Base-by-base conservation (phyloP, 129 eudicot genomes). In the Flaveria sonorensis region DNA sequence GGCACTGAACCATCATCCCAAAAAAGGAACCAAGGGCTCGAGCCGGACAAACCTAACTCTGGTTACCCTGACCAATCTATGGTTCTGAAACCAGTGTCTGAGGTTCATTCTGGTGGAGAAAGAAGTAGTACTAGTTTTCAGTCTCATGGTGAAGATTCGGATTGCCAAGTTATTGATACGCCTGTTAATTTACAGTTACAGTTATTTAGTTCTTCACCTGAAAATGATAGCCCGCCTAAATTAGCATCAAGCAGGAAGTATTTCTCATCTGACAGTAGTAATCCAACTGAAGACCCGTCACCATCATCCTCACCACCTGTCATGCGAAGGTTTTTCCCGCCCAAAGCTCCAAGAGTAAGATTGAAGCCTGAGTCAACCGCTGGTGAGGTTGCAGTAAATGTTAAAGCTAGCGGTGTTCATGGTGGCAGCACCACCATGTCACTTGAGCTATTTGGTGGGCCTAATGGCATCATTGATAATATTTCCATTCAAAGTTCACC, bases 241-340 rank as follows among this genome's bases (percentile, higher is more conserved):
- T 39, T 86, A 69, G 80, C 90, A 23, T 74, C 85, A 10, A 77
- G 84, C 73, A 66, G 81, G 65, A 92, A 86, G 71, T 92, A 88
- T 71, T 86, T 88, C 83, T 92, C 96, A 32, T 89, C 98, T 16
- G 91, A 83, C 78, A 89, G 96, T 72, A 87, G 96, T 83, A 87
- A 86, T 40, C 96, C 89, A 18, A 83, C 81, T 76, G 87, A 74
- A 47, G 98, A 92, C 75, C 82, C 84, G 26, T 89, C 98, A 32
- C 98, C 96, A 14, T 80, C 92, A 23, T 88, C 92, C 46, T 87
- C 96, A 30, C 96, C 96, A 77, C 98, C 93, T 73, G 79, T 89
- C 39, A 87, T 78, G 18, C 93, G 87, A 67, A 80, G 84, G 73
- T 77, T 92, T 81, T 92, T 92, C 72, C 97, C 97, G 6, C 46